These are phyloP conservation scores for Aegle marmelos DNA, from an alignment of 345 rosid species.

Conservation along the genomic window DNA sequence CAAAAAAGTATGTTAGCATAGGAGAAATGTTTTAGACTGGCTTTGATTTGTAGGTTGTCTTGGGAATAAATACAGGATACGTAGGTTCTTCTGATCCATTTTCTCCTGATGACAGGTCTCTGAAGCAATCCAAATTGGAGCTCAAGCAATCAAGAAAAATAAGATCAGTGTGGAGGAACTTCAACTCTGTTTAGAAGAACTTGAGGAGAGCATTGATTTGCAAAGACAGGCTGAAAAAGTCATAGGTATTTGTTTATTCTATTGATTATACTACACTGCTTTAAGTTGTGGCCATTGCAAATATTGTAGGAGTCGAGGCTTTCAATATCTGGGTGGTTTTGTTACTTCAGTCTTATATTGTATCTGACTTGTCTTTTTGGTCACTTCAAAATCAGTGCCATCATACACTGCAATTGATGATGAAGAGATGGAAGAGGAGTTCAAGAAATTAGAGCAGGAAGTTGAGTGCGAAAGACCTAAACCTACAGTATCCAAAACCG, in stretches of 20 bases:
- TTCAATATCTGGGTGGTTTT: background rate
- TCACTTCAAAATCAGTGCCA: slow-evolving; percentile 50
- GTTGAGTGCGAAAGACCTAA: slow-evolving; percentile 37
- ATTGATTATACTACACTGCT: background rate
- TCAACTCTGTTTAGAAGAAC: slow-evolving; percentile 66
- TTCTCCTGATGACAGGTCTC: slow-evolving; percentile 49
- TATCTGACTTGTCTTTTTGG: slow-evolving; percentile 13
- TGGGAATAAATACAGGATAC: background rate
- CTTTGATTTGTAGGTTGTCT: background rate
- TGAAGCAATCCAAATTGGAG: slow-evolving; percentile 82
- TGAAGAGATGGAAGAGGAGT: slow-evolving; percentile 73
- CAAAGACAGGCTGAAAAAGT: slow-evolving; percentile 72
- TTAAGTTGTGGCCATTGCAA: background rate
- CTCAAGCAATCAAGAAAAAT: slow-evolving; percentile 63
- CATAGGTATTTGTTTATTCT: slow-evolving; percentile 40
- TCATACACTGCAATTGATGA: slow-evolving; percentile 48
- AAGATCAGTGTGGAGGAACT: slow-evolving; percentile 74
- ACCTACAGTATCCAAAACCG: slow-evolving; percentile 4
- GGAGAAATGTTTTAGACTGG: background rate
- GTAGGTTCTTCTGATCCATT: background rate
- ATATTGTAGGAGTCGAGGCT: background rate
- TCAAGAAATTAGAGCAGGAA: slow-evolving; percentile 62
- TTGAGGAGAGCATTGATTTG: slow-evolving; percentile 62
- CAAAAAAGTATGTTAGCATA: slow-evolving; percentile 47
- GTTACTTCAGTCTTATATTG: background rate